These are phyloP conservation scores for Dioszegia hungarica DNA, from an alignment of 768 basidiomycete species.

Conservation along the genomic window DNA sequence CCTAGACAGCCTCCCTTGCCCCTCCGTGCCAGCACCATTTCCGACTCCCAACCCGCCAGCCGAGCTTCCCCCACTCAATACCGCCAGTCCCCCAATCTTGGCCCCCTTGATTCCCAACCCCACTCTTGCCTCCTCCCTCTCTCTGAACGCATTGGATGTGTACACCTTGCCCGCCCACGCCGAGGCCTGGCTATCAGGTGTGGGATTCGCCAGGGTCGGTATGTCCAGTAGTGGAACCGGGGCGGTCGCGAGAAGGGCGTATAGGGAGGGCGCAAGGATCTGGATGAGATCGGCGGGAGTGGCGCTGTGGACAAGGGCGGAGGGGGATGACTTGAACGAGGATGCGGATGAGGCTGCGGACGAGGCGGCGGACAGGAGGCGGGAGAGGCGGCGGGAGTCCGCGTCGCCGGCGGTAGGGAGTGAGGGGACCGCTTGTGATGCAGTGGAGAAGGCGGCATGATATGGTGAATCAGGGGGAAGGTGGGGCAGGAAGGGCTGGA, in stretches of 20 bases:
- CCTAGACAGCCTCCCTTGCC: slow-evolving; percentile 9
- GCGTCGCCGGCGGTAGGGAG: not conserved
- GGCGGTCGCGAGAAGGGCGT: slow-evolving; percentile 13
- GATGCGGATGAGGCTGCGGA: not conserved
- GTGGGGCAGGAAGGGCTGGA: slow-evolving; percentile 5
- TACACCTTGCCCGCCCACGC: slow-evolving; percentile 42
- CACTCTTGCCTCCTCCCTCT: slow-evolving; percentile 13
- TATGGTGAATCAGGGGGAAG: slow-evolving; percentile 3
- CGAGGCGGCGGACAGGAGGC: not conserved
- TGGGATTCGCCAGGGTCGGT: slow-evolving; percentile 2
- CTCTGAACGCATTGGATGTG: slow-evolving; percentile 28
- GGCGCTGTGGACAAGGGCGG: slow-evolving; percentile 12
- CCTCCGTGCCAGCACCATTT: slow-evolving; percentile 1
- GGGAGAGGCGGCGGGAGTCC: not conserved
- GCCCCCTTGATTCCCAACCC: slow-evolving; percentile 13
- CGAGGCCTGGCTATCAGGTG: slow-evolving; percentile 16
- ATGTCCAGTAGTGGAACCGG: slow-evolving; percentile 28
- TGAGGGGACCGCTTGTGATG: not conserved
- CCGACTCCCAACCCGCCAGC: not conserved
- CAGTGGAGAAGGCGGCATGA: not conserved
- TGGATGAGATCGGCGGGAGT: slow-evolving; percentile 25
- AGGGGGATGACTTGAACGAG: not conserved
- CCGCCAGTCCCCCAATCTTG: not conserved
- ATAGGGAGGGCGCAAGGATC: slow-evolving; percentile 19
- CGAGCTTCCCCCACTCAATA: not conserved